Conservation (phyloP, 2,329 filamentous ascomycete species). For the Leptodontidium sp. region DNA sequence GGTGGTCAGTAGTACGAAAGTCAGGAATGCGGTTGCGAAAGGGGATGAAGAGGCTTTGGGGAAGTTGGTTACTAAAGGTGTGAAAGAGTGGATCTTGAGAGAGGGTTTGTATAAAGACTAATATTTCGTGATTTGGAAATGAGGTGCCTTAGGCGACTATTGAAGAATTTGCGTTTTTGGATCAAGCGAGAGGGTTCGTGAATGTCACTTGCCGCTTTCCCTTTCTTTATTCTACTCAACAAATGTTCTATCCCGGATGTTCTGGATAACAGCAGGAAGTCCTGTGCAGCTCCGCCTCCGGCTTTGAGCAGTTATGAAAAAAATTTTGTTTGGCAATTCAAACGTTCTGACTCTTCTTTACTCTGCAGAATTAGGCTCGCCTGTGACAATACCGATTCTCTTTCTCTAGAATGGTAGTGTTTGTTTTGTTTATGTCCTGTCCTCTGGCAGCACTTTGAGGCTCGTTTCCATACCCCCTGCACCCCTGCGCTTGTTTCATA, state of each 20-base stretch:
- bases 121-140: constrained; percentile 41
- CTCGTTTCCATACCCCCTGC: not conserved
- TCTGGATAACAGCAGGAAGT: not conserved
- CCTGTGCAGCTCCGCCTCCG: not conserved
- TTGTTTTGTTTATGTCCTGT: not conserved
- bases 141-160: not conserved
- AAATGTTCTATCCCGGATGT: not conserved
- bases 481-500: not conserved
- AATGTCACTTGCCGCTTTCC: not conserved
- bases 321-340: not conserved
- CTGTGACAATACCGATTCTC: no score
- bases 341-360: no score
- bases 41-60: constrained; percentile 57
- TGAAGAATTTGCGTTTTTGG: no score
- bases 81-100: constrained; percentile 65
- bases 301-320: not conserved
- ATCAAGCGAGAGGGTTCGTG: not conserved
- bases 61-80: constrained; percentile 62
- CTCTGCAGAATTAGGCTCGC: no score
- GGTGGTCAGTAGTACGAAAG: constrained; percentile 66
- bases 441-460: not conserved
- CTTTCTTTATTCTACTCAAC: not conserved
- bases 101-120: constrained; percentile 60
- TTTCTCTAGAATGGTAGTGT: not conserved
- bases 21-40: constrained; percentile 62